phyloP scores from a whole-genome alignment of 2,329 filamentous ascomycete genomes.

The Xenosphaeropsis pyriputrescens region DNA sequence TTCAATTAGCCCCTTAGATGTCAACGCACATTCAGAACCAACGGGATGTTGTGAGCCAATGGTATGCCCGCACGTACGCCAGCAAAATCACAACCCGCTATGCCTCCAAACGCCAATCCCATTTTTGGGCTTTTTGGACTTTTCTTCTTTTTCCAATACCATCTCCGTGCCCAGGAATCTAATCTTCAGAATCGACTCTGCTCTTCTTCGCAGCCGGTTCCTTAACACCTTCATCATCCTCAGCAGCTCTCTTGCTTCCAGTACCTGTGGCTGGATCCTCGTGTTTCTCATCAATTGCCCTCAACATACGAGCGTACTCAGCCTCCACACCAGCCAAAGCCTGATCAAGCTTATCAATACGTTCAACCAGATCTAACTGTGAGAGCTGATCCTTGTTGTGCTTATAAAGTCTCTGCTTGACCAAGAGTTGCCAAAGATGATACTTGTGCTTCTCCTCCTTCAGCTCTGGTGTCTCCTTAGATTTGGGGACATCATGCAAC shows the following conservation, averaged over 20 bases:
- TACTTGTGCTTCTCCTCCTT: constrained; percentile 46
- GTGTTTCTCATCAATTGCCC: constrained; percentile 6
- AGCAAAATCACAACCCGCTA: too few species aligned
- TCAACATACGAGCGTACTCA: constrained; percentile 56
- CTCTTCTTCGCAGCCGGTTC: constrained; percentile 12
- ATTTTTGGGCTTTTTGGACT: too few species aligned
- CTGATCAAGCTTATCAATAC: constrained; percentile 58
- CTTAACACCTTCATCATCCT: constrained; percentile 1
- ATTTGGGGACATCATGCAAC: constrained; percentile 21
- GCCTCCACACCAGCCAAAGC: constrained; percentile 53
- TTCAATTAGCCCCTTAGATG: too few species aligned
- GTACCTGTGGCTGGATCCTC: not conserved
- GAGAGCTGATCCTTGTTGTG: constrained; percentile 60
- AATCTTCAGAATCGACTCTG: constrained; percentile 1
- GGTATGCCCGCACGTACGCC: too few species aligned
- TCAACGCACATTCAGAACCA: too few species aligned
- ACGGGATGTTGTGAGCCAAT: too few species aligned
- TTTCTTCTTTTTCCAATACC: too few species aligned
- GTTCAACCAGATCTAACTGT: constrained; percentile 53
- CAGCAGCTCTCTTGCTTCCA: constrained; percentile 1
- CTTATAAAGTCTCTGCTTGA: constrained; percentile 64
- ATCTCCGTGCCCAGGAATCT: too few species aligned
- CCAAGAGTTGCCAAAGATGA: constrained; percentile 56
- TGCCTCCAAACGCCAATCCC: too few species aligned
- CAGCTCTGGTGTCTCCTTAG: constrained; percentile 24